Base-by-base conservation (phyloP, 1,284 basidiomycete species). In the Laetiporus sulphureus region DNA sequence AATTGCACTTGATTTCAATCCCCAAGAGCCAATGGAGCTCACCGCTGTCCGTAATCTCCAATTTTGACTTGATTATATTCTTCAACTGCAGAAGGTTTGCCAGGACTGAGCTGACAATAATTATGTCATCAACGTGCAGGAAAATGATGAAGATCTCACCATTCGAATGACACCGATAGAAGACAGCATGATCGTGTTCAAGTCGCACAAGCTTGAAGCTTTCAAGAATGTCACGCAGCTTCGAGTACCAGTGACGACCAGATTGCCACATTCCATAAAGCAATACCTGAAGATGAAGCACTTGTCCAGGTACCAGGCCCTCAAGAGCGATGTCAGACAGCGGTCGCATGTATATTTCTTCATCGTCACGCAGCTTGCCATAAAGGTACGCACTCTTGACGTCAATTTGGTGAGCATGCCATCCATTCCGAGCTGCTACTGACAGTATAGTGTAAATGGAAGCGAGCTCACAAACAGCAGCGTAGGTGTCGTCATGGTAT, bases 341-440 rank as follows among this genome's bases (percentile, higher is more conserved):
- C 16, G 41, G 53, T 12, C 36, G 7, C 51, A 62, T 55, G 37
- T 58, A 61, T 32, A 61, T 49, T 15, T 40, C 40, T 36, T 63
- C 57, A 3, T 51, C 38, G 13, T 58, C 47, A 2, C 51, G 35
- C 10, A 54, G 29, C 11, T 46, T 34, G 3, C 56, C 56, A 45
- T 62, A 51, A 5, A 59, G 53, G 49, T 60, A 66, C 0, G 63
- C 63, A 6, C 52, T 53, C 33, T 58, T 56, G 23, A 67, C 49
- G 41, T 68, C 59, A 13, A 62, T 41, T 44, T 65, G 61, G 8
- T 59, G 49, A 10, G 67, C 44, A 10, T 57, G 49, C 30, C 47
- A 54, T 39, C 56, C 54, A 3, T 50, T 24, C 6, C 31, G 36
- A 0, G 62, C 60, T 2, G 61, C 61, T 2, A 66, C 24, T 0